A percentile compares a stretch with the other conserved stretches of the same genome.
Conservation (phyloP, 2,329 filamentous ascomycete genomes). For the Juglanconis juglandina region DNA sequence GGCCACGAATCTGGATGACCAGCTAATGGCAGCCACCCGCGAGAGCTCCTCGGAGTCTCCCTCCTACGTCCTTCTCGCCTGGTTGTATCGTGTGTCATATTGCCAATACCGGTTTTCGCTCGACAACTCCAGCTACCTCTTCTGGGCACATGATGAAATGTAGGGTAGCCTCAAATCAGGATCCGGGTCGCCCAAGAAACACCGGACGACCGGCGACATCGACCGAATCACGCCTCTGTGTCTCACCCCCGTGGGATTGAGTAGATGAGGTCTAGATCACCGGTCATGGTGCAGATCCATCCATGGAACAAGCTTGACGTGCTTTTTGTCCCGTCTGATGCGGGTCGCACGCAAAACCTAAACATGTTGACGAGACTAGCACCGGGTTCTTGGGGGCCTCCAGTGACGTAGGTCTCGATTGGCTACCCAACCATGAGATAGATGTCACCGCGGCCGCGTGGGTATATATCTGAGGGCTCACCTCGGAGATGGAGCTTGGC, state of each 20-base stretch:
- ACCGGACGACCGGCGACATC: not conserved
- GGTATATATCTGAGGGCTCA: not conserved
- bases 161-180: not conserved
- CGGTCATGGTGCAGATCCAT: not conserved
- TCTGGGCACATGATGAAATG: not conserved
- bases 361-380: not conserved
- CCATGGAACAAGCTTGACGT: conserved; percentile 2
- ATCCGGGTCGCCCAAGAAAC: not conserved
- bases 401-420: conserved; percentile 2
- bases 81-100: not conserved
- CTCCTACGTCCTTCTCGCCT: not conserved
- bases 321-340: not conserved
- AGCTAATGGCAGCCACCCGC: not conserved
- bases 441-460: not conserved
- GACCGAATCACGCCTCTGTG: not conserved
- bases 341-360: not conserved
- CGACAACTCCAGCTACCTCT: not conserved
- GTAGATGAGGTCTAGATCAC: not conserved
- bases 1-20: not conserved
- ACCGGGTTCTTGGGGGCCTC: not conserved
- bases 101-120: not conserved
- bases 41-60: not conserved
- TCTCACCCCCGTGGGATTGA: not conserved
- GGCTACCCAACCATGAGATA: not conserved
- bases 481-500: not conserved